Evolutionary conservation across 108 stramenopile genomes (phyloP).

Genomic region (Pelagomonas calceolata): DNA sequence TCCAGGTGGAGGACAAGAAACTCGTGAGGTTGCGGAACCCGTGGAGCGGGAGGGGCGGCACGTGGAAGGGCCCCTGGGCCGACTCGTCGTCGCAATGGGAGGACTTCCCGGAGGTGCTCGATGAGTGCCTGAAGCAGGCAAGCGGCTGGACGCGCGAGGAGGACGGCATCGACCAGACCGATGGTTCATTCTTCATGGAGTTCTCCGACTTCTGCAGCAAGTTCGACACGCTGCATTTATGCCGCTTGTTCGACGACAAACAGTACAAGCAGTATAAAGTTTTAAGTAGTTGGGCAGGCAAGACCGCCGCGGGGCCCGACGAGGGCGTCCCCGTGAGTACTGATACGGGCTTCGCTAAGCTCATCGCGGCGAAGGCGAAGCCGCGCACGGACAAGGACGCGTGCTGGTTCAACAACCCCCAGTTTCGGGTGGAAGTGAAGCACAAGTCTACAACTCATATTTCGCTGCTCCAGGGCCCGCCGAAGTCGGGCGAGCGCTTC

Average conservation of each 20-base stretch:
- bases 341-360: not conserved
- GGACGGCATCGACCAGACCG: conserved; percentile 3
- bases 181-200: conserved; percentile 40
- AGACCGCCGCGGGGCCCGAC: conserved; percentile 17
- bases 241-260: conserved; percentile 37
- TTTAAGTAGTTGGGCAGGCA: conserved; percentile 32
- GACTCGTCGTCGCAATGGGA: conserved; percentile 35
- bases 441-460: conserved; percentile 20
- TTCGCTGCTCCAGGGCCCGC: conserved; percentile 23
- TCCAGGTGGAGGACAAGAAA: not conserved
- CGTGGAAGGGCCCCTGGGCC: conserved; percentile 40
- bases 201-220: conserved; percentile 23
- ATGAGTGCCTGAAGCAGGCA: conserved; percentile 7
- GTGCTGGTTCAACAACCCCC: conserved; percentile 52
- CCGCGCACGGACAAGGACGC: conserved; percentile 25
- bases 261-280: conserved; percentile 39
- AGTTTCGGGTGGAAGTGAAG: conserved; percentile 27
- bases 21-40: conserved; percentile 34
- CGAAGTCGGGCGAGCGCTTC: not conserved
- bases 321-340: not conserved
- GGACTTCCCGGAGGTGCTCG: conserved; percentile 37
- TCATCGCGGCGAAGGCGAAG: too few relatives aligned
- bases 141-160: conserved; percentile 23
- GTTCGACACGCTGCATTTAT: conserved; percentile 23
- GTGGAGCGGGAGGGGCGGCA: conserved; percentile 14